Percentiles rank a stretch among this genome's conserved stretches.
Conservation (phyloP, 2,329 filamentous ascomycete genomes). For the Aureobasidium sp. region DNA sequence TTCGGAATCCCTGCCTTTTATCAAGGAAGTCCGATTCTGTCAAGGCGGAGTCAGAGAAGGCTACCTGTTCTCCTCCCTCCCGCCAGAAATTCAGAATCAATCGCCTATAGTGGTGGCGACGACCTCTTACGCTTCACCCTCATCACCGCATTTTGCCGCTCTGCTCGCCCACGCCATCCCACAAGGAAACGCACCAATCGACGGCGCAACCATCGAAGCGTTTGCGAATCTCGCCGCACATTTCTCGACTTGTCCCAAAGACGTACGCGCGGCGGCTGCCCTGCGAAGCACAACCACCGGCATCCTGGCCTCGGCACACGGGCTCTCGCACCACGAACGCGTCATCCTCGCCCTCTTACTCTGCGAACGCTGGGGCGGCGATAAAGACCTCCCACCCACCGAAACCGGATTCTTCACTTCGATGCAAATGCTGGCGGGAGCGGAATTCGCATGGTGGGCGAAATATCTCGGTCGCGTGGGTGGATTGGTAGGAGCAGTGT, state of each 20-base stretch:
- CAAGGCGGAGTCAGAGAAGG: slow-evolving; percentile 84
- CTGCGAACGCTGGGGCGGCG: slow-evolving; percentile 66
- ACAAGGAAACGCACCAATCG: slow-evolving; percentile 18
- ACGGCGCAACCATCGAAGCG: slow-evolving; percentile 44
- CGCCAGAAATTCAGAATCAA: slow-evolving; percentile 51
- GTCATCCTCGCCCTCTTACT: slow-evolving; percentile 64
- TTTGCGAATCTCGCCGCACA: slow-evolving; percentile 54
- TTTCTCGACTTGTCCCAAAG: slow-evolving; percentile 38
- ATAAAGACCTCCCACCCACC: slow-evolving; percentile 47
- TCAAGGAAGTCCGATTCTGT: slow-evolving; percentile 73
- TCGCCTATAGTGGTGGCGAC: slow-evolving; percentile 62
- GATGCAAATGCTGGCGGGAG: slow-evolving; percentile 48
- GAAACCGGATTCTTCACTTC: slow-evolving; percentile 50
- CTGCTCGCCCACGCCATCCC: slow-evolving; percentile 47
- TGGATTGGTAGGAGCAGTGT: slow-evolving; percentile 50
- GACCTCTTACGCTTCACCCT: slow-evolving; percentile 37
- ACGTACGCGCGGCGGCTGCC: slow-evolving; percentile 54
- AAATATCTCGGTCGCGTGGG: slow-evolving; percentile 57
- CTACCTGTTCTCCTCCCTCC: slow-evolving; percentile 65
- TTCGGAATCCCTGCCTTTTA: slow-evolving; percentile 59
- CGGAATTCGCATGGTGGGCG: slow-evolving; percentile 57
- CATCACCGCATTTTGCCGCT: slow-evolving; percentile 40
- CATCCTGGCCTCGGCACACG: slow-evolving; percentile 60
- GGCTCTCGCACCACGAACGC: slow-evolving; percentile 64
- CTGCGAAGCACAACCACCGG: slow-evolving; percentile 67